Evolutionary conservation across 352 stramenopile genomes (phyloP).

Genomic region (Phytophthora constricta): DNA sequence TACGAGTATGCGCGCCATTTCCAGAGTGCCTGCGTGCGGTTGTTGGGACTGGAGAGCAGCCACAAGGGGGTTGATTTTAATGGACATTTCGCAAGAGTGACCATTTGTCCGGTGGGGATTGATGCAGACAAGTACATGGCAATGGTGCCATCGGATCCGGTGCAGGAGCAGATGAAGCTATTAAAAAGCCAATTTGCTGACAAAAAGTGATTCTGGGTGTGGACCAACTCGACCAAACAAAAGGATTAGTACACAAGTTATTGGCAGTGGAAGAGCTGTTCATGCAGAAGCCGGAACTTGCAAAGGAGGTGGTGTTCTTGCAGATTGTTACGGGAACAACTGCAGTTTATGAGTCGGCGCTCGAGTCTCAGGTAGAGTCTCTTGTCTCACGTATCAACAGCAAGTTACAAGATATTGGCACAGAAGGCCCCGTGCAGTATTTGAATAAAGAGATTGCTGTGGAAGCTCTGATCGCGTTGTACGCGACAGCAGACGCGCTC

Average conservation of each 20-base stretch:
- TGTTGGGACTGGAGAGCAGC: conserved; percentile 89
- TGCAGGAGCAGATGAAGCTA: conserved; percentile 72
- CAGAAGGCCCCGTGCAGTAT: conserved; percentile 90
- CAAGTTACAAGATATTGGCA: conserved; percentile 90
- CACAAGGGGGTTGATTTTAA: conserved; percentile 91
- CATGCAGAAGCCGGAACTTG: conserved; percentile 86
- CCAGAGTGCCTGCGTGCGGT: conserved; percentile 82
- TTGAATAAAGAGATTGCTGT: conserved; percentile 89
- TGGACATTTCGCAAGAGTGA: conserved; percentile 88
- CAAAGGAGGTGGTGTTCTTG: conserved; percentile 94
- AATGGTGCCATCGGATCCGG: conserved; percentile 60
- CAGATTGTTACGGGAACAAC: conserved; percentile 88
- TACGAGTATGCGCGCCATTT: conserved; percentile 92
- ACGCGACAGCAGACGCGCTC: conserved; percentile 82
- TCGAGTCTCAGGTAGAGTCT: conserved; percentile 89
- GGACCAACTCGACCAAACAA: conserved; percentile 88
- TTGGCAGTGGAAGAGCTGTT: conserved; percentile 91
- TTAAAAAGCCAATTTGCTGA: conserved; percentile 74
- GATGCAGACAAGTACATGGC: conserved; percentile 82
- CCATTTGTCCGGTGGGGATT: conserved; percentile 89
- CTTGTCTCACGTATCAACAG: conserved; percentile 93
- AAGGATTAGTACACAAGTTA: conserved; percentile 92
- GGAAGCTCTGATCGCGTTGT: conserved; percentile 90
- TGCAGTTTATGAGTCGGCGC: conserved; percentile 58
- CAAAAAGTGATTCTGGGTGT: conserved; percentile 87